Evolutionary conservation across 805 yeast species (phyloP), one percentile per base, ranked within the genome.

Genomic region (Starmerella stigmatis): DNA sequence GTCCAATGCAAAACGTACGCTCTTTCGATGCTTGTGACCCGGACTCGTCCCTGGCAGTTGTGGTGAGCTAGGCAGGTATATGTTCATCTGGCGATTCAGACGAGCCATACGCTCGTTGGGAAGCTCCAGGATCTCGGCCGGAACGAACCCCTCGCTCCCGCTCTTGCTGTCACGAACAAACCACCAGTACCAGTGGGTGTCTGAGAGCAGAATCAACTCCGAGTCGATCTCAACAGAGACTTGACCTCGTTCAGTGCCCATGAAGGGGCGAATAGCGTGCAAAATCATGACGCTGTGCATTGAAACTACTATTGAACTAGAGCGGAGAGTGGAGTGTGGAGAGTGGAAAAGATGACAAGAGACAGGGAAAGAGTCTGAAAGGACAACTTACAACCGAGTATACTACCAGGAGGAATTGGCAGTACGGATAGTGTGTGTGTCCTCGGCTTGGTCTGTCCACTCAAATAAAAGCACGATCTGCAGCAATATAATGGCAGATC

Each of bases 121-220:
- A 0, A 95, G 85, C 63, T 92, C 98, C 29, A 92, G 66, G 47
- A 92, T 77, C 61, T 92, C 98, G 1, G 96, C 97, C 1, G 98
- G 98, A 2, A 94, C 94, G 67, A 88, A 92, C 1, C 98, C 98
- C 43, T 89, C 78, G 53, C 78, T 73, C 3, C 79, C 79, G 59
- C 78, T 82, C 36, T 60, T 63, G 33, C 69, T 68, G 49, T 70
- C 60, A 56, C 73, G 62, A 54, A 92, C 89, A 10, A 89, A 68
- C 97, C 98, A 92, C 98, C 98, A 92, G 64, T 92, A 92, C 49
- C 84, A 74, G 64, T 92, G 96, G 40, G 82, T 79, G 59, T 92
- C 98, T 59, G 86, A 86, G 28, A 92, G 65, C 16, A 92, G 65
- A 35, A 74, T 68, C 51, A 94, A 36, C 1, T 94, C 79, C 56